Conservation (phyloP, 345 rosid genomes). For the Angophora floribunda region DNA sequence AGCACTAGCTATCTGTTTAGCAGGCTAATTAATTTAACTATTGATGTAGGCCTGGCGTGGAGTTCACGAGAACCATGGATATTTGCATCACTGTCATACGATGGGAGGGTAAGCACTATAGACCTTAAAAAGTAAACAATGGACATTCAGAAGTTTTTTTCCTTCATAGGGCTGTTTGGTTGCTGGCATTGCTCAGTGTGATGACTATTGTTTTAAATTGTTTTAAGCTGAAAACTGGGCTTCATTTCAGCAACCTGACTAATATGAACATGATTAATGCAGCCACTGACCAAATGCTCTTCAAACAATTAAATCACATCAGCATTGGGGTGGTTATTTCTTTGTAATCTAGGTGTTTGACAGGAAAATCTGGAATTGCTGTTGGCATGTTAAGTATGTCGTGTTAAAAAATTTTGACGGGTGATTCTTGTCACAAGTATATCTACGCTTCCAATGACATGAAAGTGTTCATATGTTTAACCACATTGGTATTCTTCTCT, state of each 20-base stretch:
- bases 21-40: slow-evolving; percentile 1
- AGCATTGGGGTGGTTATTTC: neutral
- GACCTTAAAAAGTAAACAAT: neutral
- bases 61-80: slow-evolving; percentile 84
- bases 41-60: slow-evolving; percentile 75
- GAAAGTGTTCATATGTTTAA: neutral
- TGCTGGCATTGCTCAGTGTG: neutral
- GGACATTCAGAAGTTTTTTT: neutral
- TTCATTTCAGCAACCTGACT: neutral
- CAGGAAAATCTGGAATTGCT: neutral
- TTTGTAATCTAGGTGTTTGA: neutral
- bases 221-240: neutral
- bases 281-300: neutral
- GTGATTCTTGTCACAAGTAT: neutral
- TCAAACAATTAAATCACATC: neutral
- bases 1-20: neutral
- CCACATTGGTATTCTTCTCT: neutral
- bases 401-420: neutral
- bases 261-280: neutral
- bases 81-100: slow-evolving; percentile 85
- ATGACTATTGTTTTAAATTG: neutral
- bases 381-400: neutral
- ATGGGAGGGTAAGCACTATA: slow-evolving; percentile 72
- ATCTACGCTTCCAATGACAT: neutral
- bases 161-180: neutral